phyloP scores from a whole-genome alignment of 1,139 yeast genomes.

The Debaryomyces singareniensis region DNA sequence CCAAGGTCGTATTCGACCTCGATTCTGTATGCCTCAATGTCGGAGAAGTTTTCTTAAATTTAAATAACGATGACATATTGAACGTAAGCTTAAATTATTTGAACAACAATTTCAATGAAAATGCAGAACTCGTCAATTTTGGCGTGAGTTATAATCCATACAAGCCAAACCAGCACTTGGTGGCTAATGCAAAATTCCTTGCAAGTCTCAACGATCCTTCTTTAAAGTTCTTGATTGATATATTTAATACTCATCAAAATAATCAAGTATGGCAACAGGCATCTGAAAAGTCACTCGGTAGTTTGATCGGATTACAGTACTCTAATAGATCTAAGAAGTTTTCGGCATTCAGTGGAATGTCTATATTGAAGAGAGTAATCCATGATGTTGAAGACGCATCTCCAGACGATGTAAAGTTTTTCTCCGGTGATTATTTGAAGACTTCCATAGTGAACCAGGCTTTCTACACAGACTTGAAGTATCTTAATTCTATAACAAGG shows the following conservation, averaged over 20 bases:
- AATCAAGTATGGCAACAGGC: slow-evolving; percentile 36
- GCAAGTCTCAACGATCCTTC: slow-evolving; percentile 36
- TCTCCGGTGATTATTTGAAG: slow-evolving; percentile 30
- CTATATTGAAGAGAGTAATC: slow-evolving; percentile 35
- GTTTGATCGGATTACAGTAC: slow-evolving; percentile 40
- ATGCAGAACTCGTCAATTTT: slow-evolving; percentile 35
- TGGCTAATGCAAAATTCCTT: slow-evolving; percentile 27
- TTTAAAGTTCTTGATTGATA: slow-evolving; percentile 31
- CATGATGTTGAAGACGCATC: slow-evolving; percentile 40
- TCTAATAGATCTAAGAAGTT: slow-evolving; percentile 11
- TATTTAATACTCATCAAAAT: slow-evolving; percentile 30
- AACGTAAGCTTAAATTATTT: slow-evolving; percentile 34
- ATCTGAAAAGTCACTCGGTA: slow-evolving; percentile 29
- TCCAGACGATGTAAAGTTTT: slow-evolving; percentile 22
- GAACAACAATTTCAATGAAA: slow-evolving; percentile 39
- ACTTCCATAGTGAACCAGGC: slow-evolving; percentile 26
- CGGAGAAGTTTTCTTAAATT: slow-evolving; percentile 30
- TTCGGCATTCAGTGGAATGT: slow-evolving; percentile 30
- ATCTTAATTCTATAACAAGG: slow-evolving; percentile 19
- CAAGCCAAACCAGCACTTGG: slow-evolving; percentile 38
- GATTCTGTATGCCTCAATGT: slow-evolving; percentile 26
- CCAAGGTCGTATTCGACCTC: slow-evolving; percentile 34
- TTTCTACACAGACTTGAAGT: slow-evolving; percentile 16
- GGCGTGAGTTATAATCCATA: slow-evolving; percentile 43
- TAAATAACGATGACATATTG: slow-evolving; percentile 35